These are phyloP conservation scores for Leccinum ochraceum DNA, from an alignment of 768 basidiomycete species.

Conservation along the genomic window DNA sequence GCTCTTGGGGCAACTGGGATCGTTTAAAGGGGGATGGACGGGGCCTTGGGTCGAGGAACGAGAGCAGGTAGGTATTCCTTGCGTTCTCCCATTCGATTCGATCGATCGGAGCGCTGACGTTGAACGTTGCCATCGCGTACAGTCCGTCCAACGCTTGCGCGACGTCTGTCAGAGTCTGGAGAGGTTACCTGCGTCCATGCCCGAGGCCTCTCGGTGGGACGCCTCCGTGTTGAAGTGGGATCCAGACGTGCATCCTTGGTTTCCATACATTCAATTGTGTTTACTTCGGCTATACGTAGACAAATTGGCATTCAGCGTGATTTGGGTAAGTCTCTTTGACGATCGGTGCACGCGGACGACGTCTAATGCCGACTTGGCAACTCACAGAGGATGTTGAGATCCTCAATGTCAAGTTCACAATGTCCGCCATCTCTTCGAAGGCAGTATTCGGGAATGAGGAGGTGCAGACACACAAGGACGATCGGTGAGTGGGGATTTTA, in stretches of 20 bases:
- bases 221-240: conserved; percentile 48
- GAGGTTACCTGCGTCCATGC: conserved; percentile 38
- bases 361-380: too few species aligned
- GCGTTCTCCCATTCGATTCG: not conserved
- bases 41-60: conserved; percentile 51
- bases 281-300: too few species aligned
- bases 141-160: conserved; percentile 45
- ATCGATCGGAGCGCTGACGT: not conserved
- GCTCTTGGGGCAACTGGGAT: conserved; percentile 37
- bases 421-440: too few species aligned
- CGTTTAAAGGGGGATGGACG: conserved; percentile 40
- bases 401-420: too few species aligned
- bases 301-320: too few species aligned
- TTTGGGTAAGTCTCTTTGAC: too few species aligned
- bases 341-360: too few species aligned
- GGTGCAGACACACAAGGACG: too few species aligned
- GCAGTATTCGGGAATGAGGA: too few species aligned
- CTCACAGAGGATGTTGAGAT: too few species aligned
- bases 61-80: conserved; percentile 37
- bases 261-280: conserved; percentile 35
- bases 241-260: conserved; percentile 50
- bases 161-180: conserved; percentile 39
- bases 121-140: not conserved
- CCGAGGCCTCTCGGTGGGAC: conserved; percentile 40
- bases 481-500: too few species aligned